Conservation (phyloP, 1,139 yeast species). For the Zygoascus meyerae region DNA sequence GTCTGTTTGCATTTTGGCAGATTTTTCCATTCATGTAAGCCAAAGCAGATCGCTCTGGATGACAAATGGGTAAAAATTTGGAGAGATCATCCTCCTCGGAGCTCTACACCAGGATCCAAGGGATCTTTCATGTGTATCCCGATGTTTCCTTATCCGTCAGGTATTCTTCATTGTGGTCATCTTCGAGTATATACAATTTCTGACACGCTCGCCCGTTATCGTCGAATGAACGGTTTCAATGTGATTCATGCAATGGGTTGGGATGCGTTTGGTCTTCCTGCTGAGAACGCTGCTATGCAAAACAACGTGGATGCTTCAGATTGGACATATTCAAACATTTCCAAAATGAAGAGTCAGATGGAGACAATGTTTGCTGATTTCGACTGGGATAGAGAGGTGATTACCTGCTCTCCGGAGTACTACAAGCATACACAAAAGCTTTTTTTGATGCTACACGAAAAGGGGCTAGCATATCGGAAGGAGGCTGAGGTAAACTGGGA, state of each 20-base stretch:
- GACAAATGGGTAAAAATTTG: constrained; percentile 32
- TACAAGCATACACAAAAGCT: constrained; percentile 90
- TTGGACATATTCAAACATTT: constrained; percentile 78
- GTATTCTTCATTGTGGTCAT: constrained; percentile 88
- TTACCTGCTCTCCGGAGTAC: constrained; percentile 85
- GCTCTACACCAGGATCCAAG: constrained; percentile 16
- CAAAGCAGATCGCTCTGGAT: constrained; percentile 18
- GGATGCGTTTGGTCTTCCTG: constrained; percentile 98
- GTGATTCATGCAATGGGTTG: constrained; percentile 98
- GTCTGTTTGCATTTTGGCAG: too few species aligned
- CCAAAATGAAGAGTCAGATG: constrained; percentile 81
- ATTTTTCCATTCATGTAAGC: neutral
- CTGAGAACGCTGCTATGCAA: constrained; percentile 95
- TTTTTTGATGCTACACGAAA: constrained; percentile 62
- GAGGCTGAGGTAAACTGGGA: constrained; percentile 96
- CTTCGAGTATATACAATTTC: constrained; percentile 85
- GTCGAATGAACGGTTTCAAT: constrained; percentile 65
- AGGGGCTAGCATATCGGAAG: constrained; percentile 77
- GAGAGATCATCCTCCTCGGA: constrained; percentile 24
- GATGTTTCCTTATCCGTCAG: constrained; percentile 97
- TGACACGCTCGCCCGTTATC: constrained; percentile 74
- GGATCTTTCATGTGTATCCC: constrained; percentile 62
- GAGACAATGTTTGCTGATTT: constrained; percentile 72
- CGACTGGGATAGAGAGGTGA: constrained; percentile 87
- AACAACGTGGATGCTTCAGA: constrained; percentile 67